Base-by-base conservation (phyloP, 345 rosid genomes). In the Citrus maxima region DNA sequence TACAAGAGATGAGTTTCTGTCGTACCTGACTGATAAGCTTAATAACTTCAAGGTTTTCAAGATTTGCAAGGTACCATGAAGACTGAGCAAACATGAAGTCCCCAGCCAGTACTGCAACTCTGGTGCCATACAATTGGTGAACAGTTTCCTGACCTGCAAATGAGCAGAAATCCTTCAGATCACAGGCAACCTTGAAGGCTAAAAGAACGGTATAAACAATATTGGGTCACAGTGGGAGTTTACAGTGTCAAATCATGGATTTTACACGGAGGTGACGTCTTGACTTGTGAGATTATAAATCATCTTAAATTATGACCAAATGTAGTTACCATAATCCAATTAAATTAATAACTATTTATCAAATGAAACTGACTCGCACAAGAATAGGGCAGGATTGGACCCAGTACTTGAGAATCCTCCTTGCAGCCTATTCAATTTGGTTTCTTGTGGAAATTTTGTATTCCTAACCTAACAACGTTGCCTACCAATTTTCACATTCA, bases 31-130 rank as follows among this genome's bases (percentile, higher is more conserved):
- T 93, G 67, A 96, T 96, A 76, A 96, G 97, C 82, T 94, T 96
- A 86, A 94, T 96, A 84, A 94, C 97, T 86, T 94, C 90, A 14
- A 96, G 86, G 82, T 93, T 96, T 82, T 94, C 99, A 7, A 96
- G 97, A 84, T 94, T 96, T 28, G 99, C 98, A 1, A 96, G 89
- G 87, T 90, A 94, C 98, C 99, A 94, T 19, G 98, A 96, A 4
- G 99, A 93, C 85, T 96, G 99, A 85, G 97, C 98, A 87, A 94
- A 96, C 98, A 94, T 91, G 83, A 91, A 96, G 75, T 96, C 99
- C 74, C 97, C 98, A 35, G 97, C 98, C 85, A 96, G 80, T 49
- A 94, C 89, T 7, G 98, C 97, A 27, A 96, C 92, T 84, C 99
- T 91, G 37, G 98, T 93, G 62, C 98, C 99, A 2, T 82, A 94